Base-by-base conservation (phyloP, 257 asterid species). In the Ehretia macrophylla region DNA sequence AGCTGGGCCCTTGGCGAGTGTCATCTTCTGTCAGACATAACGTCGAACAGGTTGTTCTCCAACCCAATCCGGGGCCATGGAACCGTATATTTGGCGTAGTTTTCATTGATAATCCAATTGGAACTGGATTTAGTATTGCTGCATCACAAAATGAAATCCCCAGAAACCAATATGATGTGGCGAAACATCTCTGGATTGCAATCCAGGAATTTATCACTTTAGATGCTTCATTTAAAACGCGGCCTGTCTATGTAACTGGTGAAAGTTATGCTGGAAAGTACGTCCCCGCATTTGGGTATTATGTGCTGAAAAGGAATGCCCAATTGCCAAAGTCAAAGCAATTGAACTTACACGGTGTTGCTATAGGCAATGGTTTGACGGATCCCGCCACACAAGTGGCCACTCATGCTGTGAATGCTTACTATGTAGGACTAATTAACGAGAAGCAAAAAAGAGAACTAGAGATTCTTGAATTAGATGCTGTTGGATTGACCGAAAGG, bases 181-280 rank as follows among this genome's bases (percentile, higher is more conserved):
- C 95, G 3, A 78, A 74, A 14, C 95, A 90, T 60, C 77, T 90
- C 10, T 76, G 67, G 56, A 67, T 46, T 13, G 95, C 92, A 1
- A 75, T 90, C 45, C 78, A 48, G 38, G 68, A 79, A 42, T 85
- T 90, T 62, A 51, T 75, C 20, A 44, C 60, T 4, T 67, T 77
- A 47, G 90, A 83, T 67, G 35, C 6, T 11, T 61, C 58, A 0
- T 90, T 86, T 62, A 70, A 63, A 42, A 54, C 67, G 1, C 78
- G 97, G 65, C 85, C 87, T 1, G 60, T 86, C 63, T 90, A 75
- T 61, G 63, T 87, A 3, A 70, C 95, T 8, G 97, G 97, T 16
- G 90, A 86, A 73, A 86, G 90, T 48, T 86, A 86, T 72, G 95
- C 95, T 21, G 94, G 95, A 3, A 90, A 90, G 70, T 90, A 86